Conservation (phyloP, 2,329 filamentous ascomycete species). For the Whalleya microplaca region DNA sequence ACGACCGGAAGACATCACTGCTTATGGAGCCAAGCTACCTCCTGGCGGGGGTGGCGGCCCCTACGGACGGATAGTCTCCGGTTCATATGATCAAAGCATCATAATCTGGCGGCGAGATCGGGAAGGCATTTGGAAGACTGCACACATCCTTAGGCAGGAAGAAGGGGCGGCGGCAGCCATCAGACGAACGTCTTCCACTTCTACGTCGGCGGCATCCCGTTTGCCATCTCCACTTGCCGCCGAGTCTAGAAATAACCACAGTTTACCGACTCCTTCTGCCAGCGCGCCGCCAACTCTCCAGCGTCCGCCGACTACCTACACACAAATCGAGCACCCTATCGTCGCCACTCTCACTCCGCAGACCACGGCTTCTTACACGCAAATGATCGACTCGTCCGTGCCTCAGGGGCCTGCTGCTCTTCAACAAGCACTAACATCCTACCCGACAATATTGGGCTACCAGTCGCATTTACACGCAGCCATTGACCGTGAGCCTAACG, state of each 20-base stretch:
- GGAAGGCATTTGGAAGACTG: conserved; percentile 82
- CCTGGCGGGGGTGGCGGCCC: conserved; percentile 87
- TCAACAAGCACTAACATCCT: conserved; percentile 48
- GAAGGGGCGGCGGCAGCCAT: conserved; percentile 62
- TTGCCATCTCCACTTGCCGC: conserved; percentile 18
- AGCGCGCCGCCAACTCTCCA: conserved; percentile 33
- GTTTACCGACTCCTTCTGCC: conserved; percentile 25
- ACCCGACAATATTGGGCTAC: conserved; percentile 54
- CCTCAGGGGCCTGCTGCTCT: conserved; percentile 53
- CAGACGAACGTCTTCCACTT: conserved; percentile 22
- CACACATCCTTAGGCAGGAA: conserved; percentile 75
- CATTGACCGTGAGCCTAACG: conserved; percentile 56
- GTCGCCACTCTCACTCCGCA: conserved; percentile 39
- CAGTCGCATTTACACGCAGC: conserved; percentile 52
- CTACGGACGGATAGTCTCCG: conserved; percentile 94
- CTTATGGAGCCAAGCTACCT: conserved; percentile 83
- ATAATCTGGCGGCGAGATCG: conserved; percentile 91
- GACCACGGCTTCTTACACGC: conserved; percentile 48
- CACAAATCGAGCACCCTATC: conserved; percentile 37
- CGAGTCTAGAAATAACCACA: conserved; percentile 16
- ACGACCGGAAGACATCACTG: conserved; percentile 74
- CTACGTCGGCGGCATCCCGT: conserved; percentile 16
- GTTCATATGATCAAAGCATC: conserved; percentile 93
- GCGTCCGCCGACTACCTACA: conserved; percentile 31
- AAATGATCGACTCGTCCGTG: conserved; percentile 58